Base-by-base conservation (phyloP, 805 yeast genomes). In the Nakazawaea holstii region DNA sequence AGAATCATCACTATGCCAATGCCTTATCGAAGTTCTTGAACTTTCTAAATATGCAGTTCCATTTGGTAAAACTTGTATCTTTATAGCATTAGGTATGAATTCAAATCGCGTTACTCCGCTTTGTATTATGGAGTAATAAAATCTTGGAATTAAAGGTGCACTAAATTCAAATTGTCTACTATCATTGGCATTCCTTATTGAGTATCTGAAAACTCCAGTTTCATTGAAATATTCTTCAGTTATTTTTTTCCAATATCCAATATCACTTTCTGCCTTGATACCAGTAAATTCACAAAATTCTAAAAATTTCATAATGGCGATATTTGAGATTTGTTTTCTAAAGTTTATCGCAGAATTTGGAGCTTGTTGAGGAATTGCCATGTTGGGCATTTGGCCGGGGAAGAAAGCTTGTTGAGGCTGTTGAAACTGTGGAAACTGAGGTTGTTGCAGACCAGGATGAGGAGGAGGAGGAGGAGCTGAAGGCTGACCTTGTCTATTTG, bases 1-100 rank as follows among this genome's bases (percentile, higher is more conserved):
- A 2, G 91, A 81, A 0, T 94, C 95, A 62, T 87, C 95, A 2
- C 67, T 62, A 58, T 80, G 86, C 61, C 76, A 70, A 53, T 73
- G 76, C 14, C 75, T 67, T 40, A 75, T 62, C 1, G 76, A 65
- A 32, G 75, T 68, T 39, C 78, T 66, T 10, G 79, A 69, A 41
- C 82, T 74, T 36, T 79, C 83, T 31, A 82, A 60, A 45, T 74
- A 70, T 0, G 80, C 74, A 5, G 76, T 69, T 0, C 82, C 82
- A 51, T 76, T 72, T 4, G 79, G 72, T 41, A 80, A 59, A 1
- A 75, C 74, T 49, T 76, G 76, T 6, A 84, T 80, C 32, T 76
- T 68, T 28, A 77, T 51, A 51, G 72, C 65, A 24, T 72, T 71
- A 2, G 80, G 76, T 6, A 70, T 66, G 5, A 80, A 59, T 53